phyloP scores from a whole-genome alignment of 768 basidiomycete species.

The Leccinum barrowsii region DNA sequence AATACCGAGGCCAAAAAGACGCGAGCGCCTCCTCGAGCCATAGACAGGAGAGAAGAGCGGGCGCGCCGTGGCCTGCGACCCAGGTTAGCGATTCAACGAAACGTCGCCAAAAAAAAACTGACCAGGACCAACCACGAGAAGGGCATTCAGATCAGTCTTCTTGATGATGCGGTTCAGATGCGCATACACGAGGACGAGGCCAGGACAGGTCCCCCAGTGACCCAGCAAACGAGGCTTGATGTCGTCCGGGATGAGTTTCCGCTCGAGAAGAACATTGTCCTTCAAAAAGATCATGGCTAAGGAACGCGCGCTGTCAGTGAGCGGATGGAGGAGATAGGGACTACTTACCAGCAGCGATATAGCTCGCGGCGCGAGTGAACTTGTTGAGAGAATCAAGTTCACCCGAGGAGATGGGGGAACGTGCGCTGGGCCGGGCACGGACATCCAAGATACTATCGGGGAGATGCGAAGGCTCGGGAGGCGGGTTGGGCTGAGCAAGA shows the following conservation, averaged over 20 bases:
- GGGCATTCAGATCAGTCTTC: slow-evolving; percentile 55
- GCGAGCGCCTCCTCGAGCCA: slow-evolving; percentile 80
- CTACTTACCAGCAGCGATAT: slow-evolving; percentile 61
- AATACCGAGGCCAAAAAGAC: slow-evolving; percentile 53
- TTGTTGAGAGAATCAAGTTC: slow-evolving; percentile 50
- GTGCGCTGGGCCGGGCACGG: slow-evolving; percentile 45
- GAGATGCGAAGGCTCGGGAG: slow-evolving; percentile 65
- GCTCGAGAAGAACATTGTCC: slow-evolving; percentile 64
- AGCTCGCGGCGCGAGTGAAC: slow-evolving; percentile 63
- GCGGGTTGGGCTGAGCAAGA: slow-evolving; percentile 60
- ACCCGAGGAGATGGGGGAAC: slow-evolving; percentile 43
- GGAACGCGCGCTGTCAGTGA: background rate
- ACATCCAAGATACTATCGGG: slow-evolving; percentile 53
- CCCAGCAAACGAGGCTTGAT: slow-evolving; percentile 82
- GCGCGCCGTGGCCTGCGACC: slow-evolving; percentile 70
- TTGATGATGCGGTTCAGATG: slow-evolving; percentile 66
- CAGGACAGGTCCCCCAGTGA: slow-evolving; percentile 84
- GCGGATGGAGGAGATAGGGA: background rate
- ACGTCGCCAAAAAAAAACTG: slow-evolving; percentile 6
- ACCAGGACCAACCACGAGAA: slow-evolving; percentile 83
- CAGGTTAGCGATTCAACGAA: background rate
- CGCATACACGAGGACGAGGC: slow-evolving; percentile 66
- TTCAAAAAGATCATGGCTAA: slow-evolving; percentile 84
- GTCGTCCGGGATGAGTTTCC: slow-evolving; percentile 56
- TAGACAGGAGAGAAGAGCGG: slow-evolving; percentile 79